A percentile compares a stretch with the other conserved stretches of the same genome.
phyloP scores from a whole-genome alignment of 176 grass and related monocot species.

The Carex cristatella region DNA sequence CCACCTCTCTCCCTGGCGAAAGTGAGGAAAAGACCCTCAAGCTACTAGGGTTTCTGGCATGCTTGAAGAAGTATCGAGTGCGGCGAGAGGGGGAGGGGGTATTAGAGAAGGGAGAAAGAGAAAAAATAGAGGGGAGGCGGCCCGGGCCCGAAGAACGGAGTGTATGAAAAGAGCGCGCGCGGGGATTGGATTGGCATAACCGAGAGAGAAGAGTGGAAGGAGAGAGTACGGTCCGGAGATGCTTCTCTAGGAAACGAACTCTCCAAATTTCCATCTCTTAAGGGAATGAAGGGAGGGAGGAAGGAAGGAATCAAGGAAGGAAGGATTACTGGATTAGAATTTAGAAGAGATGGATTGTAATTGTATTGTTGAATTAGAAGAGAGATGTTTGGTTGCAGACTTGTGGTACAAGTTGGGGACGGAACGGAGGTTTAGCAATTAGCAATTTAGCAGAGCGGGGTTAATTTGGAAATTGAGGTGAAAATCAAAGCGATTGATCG shows the following conservation, averaged over 20 bases:
- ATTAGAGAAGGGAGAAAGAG: constrained; percentile 1
- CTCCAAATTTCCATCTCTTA: constrained; percentile 23
- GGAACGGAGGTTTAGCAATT: not conserved
- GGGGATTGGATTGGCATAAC: constrained; percentile 15
- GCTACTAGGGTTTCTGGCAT: not conserved
- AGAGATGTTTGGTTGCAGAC: not conserved
- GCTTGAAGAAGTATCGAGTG: not conserved
- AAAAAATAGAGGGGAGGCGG: not conserved
- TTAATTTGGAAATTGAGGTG: not conserved
- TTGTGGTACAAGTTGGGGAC: constrained; percentile 26
- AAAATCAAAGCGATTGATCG: not conserved
- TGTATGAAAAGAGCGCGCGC: constrained; percentile 1
- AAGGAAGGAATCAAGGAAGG: no score
- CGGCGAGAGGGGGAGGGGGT: constrained; percentile 30
- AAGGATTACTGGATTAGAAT: no score
- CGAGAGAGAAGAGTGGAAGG: constrained; percentile 3
- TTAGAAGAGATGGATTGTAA: not conserved
- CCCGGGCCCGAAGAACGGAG: not conserved
- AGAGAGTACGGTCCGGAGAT: constrained; percentile 18
- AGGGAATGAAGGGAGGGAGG: no score
- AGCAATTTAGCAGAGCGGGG: not conserved
- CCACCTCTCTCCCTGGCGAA: constrained; percentile 28
- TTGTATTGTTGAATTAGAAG: not conserved
- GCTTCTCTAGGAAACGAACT: constrained; percentile 28
- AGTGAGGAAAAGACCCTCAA: constrained; percentile 32